Base-by-base conservation (phyloP, 768 basidiomycete genomes). In the Trametes villosa region DNA sequence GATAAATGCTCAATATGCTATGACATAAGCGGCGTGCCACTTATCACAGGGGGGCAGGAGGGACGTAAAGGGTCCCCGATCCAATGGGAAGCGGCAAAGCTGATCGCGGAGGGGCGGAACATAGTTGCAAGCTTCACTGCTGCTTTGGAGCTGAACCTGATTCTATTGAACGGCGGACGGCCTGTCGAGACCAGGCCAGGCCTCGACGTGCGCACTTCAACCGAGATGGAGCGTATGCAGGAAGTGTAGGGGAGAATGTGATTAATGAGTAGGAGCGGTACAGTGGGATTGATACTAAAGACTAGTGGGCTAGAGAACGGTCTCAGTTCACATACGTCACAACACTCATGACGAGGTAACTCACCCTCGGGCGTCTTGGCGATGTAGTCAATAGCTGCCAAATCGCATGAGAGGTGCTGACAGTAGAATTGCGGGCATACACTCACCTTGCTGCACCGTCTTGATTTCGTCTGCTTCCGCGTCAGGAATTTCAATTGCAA, bases 401-500 rank as follows among this genome's bases (percentile, higher is more conserved):
- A 55, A 61, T 57, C 55, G 20, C 2, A 18, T 24, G 26, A 55
- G 47, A 29, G 53, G 24, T 51, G 42, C 11, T n/a, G n/a, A n/a
- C n/a, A n/a, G n/a, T n/a, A n/a, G n/a, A n/a, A n/a, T n/a, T n/a
- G n/a, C n/a, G n/a, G n/a, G n/a, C n/a, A 30, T 42, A 44, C 34
- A 72, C 83, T 57, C 70, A 95, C 96, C 96, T 75, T 98, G 91
- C 67, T 86, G 84, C 53, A 98, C 92, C 8, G 92, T 94, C 69
- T 86, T 87, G 72, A 98, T 98, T 69, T 87, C 88, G 74, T 98
- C 96, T 11, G 96, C 96, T 75, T 99, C 97, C 36, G 84, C 88
- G 70, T 99, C 97, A 17, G 97, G 96, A 70, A 99, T 99, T 77
- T 98, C 97, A 72, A 99, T 96, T 29, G 85, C 82, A 74, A 99